A percentile compares a stretch with the other conserved stretches of the same genome.
Evolutionary conservation across 2,329 filamentous ascomycete genomes (phyloP).

Genomic region (Lecanicillium sp.): DNA sequence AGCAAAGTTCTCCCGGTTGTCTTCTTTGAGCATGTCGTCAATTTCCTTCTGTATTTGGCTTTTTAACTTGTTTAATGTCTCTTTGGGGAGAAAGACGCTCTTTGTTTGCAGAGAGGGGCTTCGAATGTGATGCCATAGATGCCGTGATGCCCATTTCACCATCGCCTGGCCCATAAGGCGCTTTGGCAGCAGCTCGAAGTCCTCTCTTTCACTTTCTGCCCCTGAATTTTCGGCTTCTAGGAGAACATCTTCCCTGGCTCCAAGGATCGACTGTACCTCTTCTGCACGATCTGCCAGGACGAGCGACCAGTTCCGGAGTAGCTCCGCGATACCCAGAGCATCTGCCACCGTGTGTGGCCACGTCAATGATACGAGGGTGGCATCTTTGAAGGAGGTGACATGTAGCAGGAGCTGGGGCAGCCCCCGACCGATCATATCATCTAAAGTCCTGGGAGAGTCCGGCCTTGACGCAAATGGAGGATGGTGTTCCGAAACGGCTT

Average conservation of each 20-base stretch:
- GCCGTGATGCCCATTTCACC: not conserved
- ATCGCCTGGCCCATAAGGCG: conserved; percentile 2
- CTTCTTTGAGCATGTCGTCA: not conserved
- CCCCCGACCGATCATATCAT: conserved; percentile 16
- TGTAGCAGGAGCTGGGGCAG: conserved; percentile 36
- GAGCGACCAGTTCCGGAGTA: conserved; percentile 36
- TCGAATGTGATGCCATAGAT: not conserved
- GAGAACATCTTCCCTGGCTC: conserved; percentile 5
- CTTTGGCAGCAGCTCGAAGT: not conserved
- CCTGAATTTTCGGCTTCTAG: not conserved
- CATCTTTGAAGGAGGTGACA: conserved; percentile 37
- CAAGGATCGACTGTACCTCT: conserved; percentile 24
- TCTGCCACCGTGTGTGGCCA: conserved; percentile 40
- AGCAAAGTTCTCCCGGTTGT: conserved; percentile 1
- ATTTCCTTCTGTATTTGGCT: not conserved
- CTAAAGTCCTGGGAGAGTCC: not conserved
- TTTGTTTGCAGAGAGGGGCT: not conserved
- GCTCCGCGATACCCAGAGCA: conserved; percentile 29
- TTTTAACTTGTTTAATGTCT: not conserved
- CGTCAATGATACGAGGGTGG: conserved; percentile 34
- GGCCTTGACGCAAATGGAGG: not conserved
- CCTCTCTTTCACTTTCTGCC: too few relatives aligned
- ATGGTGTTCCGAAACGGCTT: too few relatives aligned
- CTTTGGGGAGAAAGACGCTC: conserved; percentile 1
- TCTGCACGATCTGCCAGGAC: conserved; percentile 32